Base-by-base conservation (phyloP, 768 basidiomycete species). In the Termitomyces sp. region DNA sequence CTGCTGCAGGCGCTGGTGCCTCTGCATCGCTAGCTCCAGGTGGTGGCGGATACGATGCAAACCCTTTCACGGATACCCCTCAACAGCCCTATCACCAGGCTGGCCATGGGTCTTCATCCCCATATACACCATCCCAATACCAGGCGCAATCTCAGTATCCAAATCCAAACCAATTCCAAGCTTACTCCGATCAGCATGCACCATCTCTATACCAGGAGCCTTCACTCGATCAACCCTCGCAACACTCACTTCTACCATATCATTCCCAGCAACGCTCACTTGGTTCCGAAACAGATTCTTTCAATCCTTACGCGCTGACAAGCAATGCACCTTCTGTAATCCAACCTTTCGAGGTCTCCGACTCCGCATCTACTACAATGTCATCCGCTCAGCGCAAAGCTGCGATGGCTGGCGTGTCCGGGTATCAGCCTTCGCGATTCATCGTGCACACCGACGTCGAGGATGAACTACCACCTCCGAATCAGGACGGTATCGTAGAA, bases 381-480 rank as follows among this genome's bases (percentile, higher is more conserved):
- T 78, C 84, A 1, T 70, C 74, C 43, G 72, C 74, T 35, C 79
- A 78, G 48, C 75, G 79, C 35, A 88, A 87, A 68, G 84, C 83
- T 9, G 76, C 76, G 2, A 77, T 80, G 77, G 82, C 82, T n/a
- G 82, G 80, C 20, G 58, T 70, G 32, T 63, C 76, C 6, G 56
- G 62, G 14, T 77, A 82, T 63, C 75, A 70, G 48, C 72, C 79
- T 4, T 73, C 85, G 23, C 80, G 86, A 50, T 87, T 83, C 68
- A 77, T 90, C 58, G 63, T 89, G 6, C 88, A 91, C 63, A 86
- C 83, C 3, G 90, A 90, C 67, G 80, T 79, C 8, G 87, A 88
- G 55, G 88, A 90, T 64, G 71, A 66, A 13, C 41, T 73, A 10
- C 74, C 81, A 7, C 73, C 70, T 43, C 70, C 72, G 23, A 75